phyloP scores from a whole-genome alignment of 2,329 filamentous ascomycete genomes.

The Chaetomiaceae sp. region DNA sequence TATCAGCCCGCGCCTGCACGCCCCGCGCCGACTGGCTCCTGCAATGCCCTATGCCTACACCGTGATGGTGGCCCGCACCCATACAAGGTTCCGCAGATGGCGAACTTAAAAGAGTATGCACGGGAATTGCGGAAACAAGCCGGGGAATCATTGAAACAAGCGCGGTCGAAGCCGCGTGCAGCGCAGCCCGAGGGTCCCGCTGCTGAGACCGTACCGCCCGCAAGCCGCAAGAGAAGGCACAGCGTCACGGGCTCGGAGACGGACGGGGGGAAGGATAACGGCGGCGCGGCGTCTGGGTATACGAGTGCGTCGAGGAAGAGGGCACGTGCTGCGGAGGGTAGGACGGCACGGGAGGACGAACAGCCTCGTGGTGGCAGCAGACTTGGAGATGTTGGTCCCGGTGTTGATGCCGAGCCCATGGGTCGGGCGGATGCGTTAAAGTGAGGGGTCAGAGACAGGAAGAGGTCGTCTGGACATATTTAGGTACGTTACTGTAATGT shows the following conservation, averaged over 20 bases:
- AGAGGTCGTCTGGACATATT: neutral
- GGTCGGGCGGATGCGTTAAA: no score
- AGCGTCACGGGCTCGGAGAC: neutral
- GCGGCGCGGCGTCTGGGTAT: no score
- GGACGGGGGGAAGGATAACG: neutral
- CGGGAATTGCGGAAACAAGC: no score
- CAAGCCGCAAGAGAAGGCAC: neutral
- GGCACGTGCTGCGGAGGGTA: neutral
- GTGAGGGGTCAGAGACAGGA: neutral
- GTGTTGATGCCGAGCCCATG: neutral
- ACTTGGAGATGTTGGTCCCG: neutral
- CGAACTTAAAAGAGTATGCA: neutral
- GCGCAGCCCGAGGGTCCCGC: neutral
- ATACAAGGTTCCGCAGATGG: no score
- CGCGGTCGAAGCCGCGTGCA: no score
- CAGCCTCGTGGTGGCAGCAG: neutral
- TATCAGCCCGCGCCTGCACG: no score
- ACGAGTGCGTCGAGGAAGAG: neutral
- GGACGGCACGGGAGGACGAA: neutral
- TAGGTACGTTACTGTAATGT: neutral
- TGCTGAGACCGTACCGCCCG: neutral
- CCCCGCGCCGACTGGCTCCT: no score
- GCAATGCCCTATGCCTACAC: no score
- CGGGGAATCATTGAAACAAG: no score
- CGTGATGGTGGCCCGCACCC: no score